A percentile compares a stretch with the other conserved stretches of the same genome.
Conservation (phyloP, 495 filamentous ascomycete genomes). For the Podospora pseudocomata region DNA sequence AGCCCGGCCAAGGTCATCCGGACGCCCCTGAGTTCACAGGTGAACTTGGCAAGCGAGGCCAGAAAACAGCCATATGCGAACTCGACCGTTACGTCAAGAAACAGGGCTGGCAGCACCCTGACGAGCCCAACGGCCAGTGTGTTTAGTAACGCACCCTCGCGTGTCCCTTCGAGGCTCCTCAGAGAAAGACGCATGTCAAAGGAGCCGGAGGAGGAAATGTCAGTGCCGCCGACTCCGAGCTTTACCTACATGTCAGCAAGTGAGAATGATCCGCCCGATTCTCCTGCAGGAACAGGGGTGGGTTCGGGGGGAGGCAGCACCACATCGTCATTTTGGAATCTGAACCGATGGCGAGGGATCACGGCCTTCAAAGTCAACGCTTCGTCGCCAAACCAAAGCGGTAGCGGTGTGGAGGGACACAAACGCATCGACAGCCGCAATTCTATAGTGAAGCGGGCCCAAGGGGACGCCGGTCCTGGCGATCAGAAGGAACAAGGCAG, state of each 20-base stretch:
- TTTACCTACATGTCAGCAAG: slow-evolving; percentile 38
- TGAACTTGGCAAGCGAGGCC: slow-evolving; percentile 40
- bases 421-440: slow-evolving; percentile 18
- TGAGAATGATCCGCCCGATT: slow-evolving; percentile 30
- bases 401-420: slow-evolving; percentile 5
- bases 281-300: slow-evolving; percentile 23
- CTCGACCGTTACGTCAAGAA: slow-evolving; percentile 18
- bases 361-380: slow-evolving; percentile 27
- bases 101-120: slow-evolving; percentile 22
- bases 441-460: slow-evolving; percentile 1
- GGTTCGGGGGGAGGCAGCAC: slow-evolving; percentile 28
- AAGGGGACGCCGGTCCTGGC: not conserved
- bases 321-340: slow-evolving; percentile 41
- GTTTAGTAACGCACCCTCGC: slow-evolving; percentile 21
- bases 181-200: slow-evolving; percentile 21
- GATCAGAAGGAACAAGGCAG: slow-evolving; percentile 6
- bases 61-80: slow-evolving; percentile 41
- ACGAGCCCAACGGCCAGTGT: slow-evolving; percentile 31
- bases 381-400: slow-evolving; percentile 5
- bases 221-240: slow-evolving; percentile 36
- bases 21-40: slow-evolving; percentile 32
- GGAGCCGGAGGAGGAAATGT: slow-evolving; percentile 14
- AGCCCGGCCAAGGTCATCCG: slow-evolving; percentile 45
- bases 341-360: slow-evolving; percentile 43
- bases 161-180: slow-evolving; percentile 5